A percentile compares a stretch with the other conserved stretches of the same genome.
These are phyloP conservation scores for Gnetum montanum DNA, from an alignment of 75 land plant genomes.

Conservation along the genomic window DNA sequence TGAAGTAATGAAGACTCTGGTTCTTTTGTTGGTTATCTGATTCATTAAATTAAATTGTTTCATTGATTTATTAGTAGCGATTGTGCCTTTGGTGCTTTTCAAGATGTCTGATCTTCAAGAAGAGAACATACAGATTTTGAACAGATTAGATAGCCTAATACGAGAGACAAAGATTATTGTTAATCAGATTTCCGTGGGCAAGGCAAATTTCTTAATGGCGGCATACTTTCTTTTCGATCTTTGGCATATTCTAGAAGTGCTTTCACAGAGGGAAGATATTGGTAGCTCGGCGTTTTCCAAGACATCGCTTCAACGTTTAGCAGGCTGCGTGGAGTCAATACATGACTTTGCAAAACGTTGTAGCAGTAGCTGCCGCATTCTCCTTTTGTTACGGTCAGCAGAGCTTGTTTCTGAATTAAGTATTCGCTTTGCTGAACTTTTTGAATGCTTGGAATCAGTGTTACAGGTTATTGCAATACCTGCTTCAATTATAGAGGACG, in stretches of 20 bases:
- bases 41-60: too few species aligned
- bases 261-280: slow-evolving; percentile 6
- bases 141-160: not conserved
- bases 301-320: slow-evolving; percentile 6
- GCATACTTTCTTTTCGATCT: slow-evolving; percentile 10
- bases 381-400: too few species aligned
- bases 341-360: not conserved
- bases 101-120: not conserved
- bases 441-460: too few species aligned
- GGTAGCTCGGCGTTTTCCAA: not conserved
- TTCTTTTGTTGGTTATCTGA: too few species aligned
- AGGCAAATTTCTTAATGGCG: slow-evolving; percentile 14
- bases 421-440: too few species aligned
- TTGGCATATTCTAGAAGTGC: slow-evolving; percentile 3
- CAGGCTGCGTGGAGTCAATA: slow-evolving; percentile 4
- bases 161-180: slow-evolving; percentile 10
- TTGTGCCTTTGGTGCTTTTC: not conserved
- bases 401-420: too few species aligned
- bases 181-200: slow-evolving; percentile 4
- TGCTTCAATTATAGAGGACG: too few species aligned
- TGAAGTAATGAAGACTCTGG: too few species aligned
- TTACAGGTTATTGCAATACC: too few species aligned
- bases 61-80: too few species aligned
- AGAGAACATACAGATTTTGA: not conserved
- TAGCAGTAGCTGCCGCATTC: not conserved